A percentile compares a stretch with the other conserved stretches of the same genome.
phyloP scores from a whole-genome alignment of 768 basidiomycete genomes.

The Kwoniella europaea region DNA sequence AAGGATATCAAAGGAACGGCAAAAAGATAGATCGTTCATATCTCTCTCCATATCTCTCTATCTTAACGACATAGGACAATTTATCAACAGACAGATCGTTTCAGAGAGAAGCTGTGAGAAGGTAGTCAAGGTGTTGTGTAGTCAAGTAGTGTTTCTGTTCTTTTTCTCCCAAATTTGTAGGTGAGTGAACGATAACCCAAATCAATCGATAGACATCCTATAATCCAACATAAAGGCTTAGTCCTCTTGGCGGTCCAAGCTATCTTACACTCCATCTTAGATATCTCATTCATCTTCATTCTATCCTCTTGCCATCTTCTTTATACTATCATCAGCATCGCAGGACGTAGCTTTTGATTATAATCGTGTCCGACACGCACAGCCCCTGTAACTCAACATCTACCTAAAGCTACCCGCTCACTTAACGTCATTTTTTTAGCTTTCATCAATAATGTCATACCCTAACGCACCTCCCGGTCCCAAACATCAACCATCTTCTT shows the following conservation, averaged over 20 bases:
- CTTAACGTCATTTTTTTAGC: constrained; percentile 6
- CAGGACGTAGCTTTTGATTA: neutral
- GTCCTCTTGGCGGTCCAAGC: constrained; percentile 10
- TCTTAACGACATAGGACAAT: neutral
- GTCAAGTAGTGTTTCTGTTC: neutral
- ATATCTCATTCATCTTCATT: neutral
- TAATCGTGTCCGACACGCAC: neutral
- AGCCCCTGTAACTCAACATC: neutral
- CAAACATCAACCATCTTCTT: constrained; percentile 47
- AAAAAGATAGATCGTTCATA: neutral
- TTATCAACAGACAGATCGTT: neutral
- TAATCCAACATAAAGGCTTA: neutral
- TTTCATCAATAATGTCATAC: constrained; percentile 43
- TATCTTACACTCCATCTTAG: neutral
- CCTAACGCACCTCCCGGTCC: constrained; percentile 46
- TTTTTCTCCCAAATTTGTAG: constrained; percentile 9
- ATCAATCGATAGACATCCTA: neutral
- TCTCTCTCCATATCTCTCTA: neutral
- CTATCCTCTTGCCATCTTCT: neutral
- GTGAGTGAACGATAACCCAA: constrained; percentile 4
- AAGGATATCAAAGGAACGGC: constrained; percentile 13
- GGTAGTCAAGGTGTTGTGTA: neutral
- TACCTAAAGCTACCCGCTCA: constrained; percentile 1
- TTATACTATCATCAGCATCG: neutral
- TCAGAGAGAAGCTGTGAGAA: neutral